A percentile compares a stretch with the other conserved stretches of the same genome.
These are phyloP conservation scores for Phytophthora meadii DNA, from an alignment of 352 stramenopile species.

Conservation along the genomic window DNA sequence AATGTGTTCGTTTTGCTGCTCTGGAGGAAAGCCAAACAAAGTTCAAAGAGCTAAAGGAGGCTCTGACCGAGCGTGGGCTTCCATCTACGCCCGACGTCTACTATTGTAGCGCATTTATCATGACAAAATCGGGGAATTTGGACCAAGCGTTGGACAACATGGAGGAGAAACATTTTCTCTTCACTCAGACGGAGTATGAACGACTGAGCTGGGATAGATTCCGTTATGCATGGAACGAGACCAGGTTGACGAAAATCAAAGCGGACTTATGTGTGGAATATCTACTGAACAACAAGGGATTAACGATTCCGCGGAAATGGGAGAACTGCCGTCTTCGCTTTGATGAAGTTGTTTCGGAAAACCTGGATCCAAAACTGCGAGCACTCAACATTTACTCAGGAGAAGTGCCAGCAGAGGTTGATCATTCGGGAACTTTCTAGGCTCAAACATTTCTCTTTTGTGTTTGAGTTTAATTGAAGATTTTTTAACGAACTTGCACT, in stretches of 20 bases:
- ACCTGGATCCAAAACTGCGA: not conserved
- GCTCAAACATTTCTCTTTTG: no score
- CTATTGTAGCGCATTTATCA: not conserved
- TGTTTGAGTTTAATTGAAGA: no score
- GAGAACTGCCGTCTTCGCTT: not conserved
- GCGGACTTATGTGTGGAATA: not conserved
- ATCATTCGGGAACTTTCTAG: no score
- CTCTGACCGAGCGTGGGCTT: not conserved
- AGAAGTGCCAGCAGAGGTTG: no score
- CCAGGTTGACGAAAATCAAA: not conserved
- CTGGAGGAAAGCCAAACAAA: not conserved
- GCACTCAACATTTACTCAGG: not conserved
- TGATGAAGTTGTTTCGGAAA: not conserved
- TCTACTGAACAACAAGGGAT: not conserved
- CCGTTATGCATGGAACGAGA: no score
- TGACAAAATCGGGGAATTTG: not conserved
- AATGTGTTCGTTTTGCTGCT: not conserved
- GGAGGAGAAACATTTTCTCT: not conserved
- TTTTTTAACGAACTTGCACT: no score
- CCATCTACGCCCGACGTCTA: not conserved
- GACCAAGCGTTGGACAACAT: not conserved
- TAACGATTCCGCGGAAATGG: not conserved
- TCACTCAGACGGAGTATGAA: not conserved
- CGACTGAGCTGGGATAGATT: not conserved
- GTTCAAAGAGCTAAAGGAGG: not conserved